phyloP scores from a whole-genome alignment of 768 basidiomycete species.

The Tylopilus balloui region DNA sequence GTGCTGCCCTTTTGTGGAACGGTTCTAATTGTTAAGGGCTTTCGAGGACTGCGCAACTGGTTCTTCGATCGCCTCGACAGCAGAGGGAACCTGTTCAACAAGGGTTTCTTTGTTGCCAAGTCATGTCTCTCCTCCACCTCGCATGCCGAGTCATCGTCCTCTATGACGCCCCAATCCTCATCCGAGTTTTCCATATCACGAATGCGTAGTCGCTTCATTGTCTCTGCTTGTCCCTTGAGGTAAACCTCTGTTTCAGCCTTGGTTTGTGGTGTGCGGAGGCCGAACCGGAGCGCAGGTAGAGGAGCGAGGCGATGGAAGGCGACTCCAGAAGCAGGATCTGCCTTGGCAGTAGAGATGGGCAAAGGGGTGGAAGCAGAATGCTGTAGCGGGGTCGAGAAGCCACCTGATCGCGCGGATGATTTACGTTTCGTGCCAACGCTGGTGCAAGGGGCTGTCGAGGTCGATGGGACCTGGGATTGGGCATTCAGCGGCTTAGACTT shows the following conservation, averaged over 20 bases:
- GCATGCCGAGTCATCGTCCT: conserved; percentile 49
- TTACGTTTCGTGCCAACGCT: conserved; percentile 65
- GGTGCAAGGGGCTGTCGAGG: conserved; percentile 25
- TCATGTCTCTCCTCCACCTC: conserved; percentile 44
- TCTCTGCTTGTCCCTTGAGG: conserved; percentile 55
- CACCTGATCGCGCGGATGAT: conserved; percentile 40
- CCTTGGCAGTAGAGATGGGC: conserved; percentile 32
- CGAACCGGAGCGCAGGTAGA: conserved; percentile 30
- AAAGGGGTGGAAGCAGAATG: conserved; percentile 40
- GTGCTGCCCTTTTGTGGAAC: conserved; percentile 39
- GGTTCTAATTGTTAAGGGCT: conserved; percentile 17
- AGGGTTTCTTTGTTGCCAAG: conserved; percentile 29
- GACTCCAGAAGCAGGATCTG: conserved; percentile 32
- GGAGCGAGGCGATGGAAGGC: conserved; percentile 36
- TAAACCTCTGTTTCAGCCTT: conserved; percentile 35
- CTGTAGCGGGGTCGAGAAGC: conserved; percentile 56
- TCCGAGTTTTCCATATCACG: conserved; percentile 48
- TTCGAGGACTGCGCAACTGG: conserved; percentile 28
- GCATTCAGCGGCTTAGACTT: conserved; percentile 31
- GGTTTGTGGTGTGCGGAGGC: conserved; percentile 29
- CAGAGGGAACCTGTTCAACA: conserved; percentile 25
- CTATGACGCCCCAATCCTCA: conserved; percentile 40
- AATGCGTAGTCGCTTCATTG: conserved; percentile 57
- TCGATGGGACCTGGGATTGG: conserved; percentile 1
- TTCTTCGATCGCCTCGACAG: conserved; percentile 28